phyloP scores from a whole-genome alignment of 2,329 filamentous ascomycete genomes.

The Lizonia empirigonia region DNA sequence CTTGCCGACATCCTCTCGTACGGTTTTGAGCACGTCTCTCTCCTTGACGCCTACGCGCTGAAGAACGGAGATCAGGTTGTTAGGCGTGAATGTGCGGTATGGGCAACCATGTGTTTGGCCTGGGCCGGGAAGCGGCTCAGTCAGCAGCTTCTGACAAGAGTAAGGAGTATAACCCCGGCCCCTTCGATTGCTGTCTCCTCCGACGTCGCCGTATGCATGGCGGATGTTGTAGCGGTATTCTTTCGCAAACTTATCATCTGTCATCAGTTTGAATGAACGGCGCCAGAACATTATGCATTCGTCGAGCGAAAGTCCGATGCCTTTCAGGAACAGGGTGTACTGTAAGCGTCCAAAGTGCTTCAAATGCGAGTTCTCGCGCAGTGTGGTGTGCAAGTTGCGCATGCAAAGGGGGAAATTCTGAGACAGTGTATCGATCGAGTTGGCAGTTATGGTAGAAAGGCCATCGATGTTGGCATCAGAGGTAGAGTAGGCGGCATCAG shows the following conservation, averaged over 20 bases:
- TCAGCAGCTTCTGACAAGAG: constrained; percentile 93
- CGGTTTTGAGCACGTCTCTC: constrained; percentile 74
- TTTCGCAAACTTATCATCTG: constrained; percentile 95
- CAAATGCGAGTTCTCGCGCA: constrained; percentile 86
- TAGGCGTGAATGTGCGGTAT: constrained; percentile 87
- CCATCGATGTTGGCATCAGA: constrained; percentile 75
- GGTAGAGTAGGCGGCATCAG: constrained; percentile 79
- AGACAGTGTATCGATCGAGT: constrained; percentile 75
- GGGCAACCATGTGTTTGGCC: constrained; percentile 96
- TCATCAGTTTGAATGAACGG: constrained; percentile 79
- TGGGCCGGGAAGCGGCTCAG: constrained; percentile 81
- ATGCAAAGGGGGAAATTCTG: constrained; percentile 91
- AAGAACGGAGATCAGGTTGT: constrained; percentile 80
- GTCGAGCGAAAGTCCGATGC: constrained; percentile 88
- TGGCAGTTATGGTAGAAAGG: constrained; percentile 64
- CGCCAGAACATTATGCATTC: constrained; percentile 94
- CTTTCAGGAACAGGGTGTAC: constrained; percentile 96
- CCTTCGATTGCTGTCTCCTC: constrained; percentile 85
- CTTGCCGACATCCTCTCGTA: constrained; percentile 87
- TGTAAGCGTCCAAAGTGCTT: constrained; percentile 94
- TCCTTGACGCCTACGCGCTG: constrained; percentile 82
- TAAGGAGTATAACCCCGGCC: constrained; percentile 88
- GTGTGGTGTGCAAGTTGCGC: constrained; percentile 83
- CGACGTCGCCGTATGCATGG: constrained; percentile 94
- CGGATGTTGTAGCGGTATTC: constrained; percentile 97